These are phyloP conservation scores for Skeletonema costatum DNA, from an alignment of 108 stramenopile species.

Conservation along the genomic window DNA sequence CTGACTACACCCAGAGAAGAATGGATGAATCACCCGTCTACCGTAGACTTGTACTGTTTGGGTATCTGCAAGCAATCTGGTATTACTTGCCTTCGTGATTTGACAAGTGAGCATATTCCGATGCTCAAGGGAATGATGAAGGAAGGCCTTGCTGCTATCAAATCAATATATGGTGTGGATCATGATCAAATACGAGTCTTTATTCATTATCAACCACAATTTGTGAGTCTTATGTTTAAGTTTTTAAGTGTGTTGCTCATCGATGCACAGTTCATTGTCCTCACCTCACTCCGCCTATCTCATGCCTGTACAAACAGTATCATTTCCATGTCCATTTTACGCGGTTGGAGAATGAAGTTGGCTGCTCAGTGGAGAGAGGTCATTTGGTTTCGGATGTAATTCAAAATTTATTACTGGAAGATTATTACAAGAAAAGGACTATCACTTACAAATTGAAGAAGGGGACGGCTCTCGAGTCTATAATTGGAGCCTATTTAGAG, in stretches of 20 bases:
- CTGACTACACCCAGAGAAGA: conserved; percentile 34
- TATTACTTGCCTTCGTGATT: conserved; percentile 63
- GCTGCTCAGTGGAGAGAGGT: conserved; percentile 62
- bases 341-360: conserved; percentile 64
- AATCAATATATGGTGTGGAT: conserved; percentile 62
- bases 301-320: conserved; percentile 15
- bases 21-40: conserved; percentile 39
- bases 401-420: conserved; percentile 69
- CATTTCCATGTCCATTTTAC: conserved; percentile 83
- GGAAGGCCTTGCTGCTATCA: conserved; percentile 52
- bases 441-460: conserved; percentile 56
- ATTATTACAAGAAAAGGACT: conserved; percentile 63
- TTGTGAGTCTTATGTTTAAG: conserved; percentile 4
- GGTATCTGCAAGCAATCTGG: conserved; percentile 56
- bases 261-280: neutral
- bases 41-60: conserved; percentile 66
- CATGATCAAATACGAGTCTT: conserved; percentile 65
- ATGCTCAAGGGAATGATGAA: conserved; percentile 55
- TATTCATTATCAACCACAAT: conserved; percentile 79
- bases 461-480: conserved; percentile 25
- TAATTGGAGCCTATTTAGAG: conserved; percentile 21
- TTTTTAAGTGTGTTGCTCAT: neutral
- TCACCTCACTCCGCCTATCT: neutral
- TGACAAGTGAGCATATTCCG: conserved; percentile 55
- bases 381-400: conserved; percentile 74